Conservation (phyloP, 2,329 filamentous ascomycete species). For the Elsinoe fawcettii region DNA sequence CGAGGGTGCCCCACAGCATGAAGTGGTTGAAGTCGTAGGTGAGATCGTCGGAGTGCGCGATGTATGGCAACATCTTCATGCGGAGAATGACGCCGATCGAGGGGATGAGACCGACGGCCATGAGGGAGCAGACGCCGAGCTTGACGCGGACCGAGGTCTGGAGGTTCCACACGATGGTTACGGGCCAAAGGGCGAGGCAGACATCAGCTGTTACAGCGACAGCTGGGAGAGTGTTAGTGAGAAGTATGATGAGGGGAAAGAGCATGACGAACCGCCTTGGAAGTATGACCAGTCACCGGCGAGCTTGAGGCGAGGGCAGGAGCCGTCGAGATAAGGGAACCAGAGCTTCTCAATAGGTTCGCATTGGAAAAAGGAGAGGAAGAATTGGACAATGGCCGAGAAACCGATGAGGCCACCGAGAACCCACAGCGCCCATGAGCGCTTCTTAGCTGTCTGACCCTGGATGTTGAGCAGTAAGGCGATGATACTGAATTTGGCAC, state of each 20-base stretch:
- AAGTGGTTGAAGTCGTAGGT: conserved; percentile 8
- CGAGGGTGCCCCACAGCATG: conserved; percentile 2
- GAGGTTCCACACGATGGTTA: conserved; percentile 10
- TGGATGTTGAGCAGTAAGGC: conserved; percentile 9
- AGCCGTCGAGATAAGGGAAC: not conserved
- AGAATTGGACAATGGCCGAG: not conserved
- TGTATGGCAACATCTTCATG: not conserved
- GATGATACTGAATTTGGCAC: conserved; percentile 12
- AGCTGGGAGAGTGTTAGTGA: not conserved
- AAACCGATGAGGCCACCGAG: not conserved
- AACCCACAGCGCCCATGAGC: not conserved
- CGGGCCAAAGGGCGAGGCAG: conserved; percentile 8
- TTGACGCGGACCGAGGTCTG: not conserved
- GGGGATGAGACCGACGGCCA: conserved; percentile 8
- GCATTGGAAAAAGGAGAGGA: conserved; percentile 2
- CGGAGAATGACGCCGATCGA: not conserved
- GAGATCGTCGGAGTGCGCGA: not conserved
- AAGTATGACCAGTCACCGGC: not conserved
- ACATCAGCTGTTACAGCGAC: not conserved
- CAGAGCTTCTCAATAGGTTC: not conserved
- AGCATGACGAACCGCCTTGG: not conserved
- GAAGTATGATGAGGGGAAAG: not conserved
- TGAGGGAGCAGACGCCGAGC: conserved; percentile 11
- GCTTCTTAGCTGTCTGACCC: conserved; percentile 6
- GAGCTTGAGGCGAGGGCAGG: conserved; percentile 4